Base-by-base conservation (phyloP, 2,329 filamentous ascomycete species). In the Pseudogymnoascus sp. region DNA sequence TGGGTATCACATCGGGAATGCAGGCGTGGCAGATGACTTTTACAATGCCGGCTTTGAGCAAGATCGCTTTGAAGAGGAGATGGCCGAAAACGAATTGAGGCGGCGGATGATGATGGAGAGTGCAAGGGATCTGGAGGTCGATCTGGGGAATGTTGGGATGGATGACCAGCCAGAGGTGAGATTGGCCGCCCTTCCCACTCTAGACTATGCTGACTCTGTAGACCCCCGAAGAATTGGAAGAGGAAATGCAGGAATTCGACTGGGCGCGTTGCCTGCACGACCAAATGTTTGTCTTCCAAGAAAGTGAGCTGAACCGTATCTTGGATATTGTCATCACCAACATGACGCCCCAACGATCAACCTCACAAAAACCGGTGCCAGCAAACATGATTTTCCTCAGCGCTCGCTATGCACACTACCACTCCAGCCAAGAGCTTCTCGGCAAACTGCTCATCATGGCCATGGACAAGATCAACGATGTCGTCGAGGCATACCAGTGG, bases 251-350 rank as follows among this genome's bases (percentile, higher is more conserved):
- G 71, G 95, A 97, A 67, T 99, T 99, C 71, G 89, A 97, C 66
- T 99, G 95, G 95, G 89, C 89, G 67, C 84, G 90, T 70, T 99
- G 95, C 75, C 80, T 96, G 60, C 91, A 97, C 73, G 95, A 99
- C 74, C 95, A 99, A 75, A 99, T 99, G 95, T 99, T 99, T 74
- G 95, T 99, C 39, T 99, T 99, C 74, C 95, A 99, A 75, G 93
- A 97, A 69, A 88, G 86, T 73, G 93, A 99, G 73, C 83, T 99
- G 61, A 89, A 93, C 64, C 87, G 88, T 64, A 97, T 99, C 71
- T 83, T 99, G 68, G 90, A 96, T 73, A 95, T 97, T 63, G 87
- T 97, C 73, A 96, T 99, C 73, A 97, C 93, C 66, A 93, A 95
- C 71, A 97, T 99, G 95, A 96, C 91, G 0, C 95, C 95, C 1